Conservation (phyloP, 2,329 filamentous ascomycete species). For the Alternaria gaisen region DNA sequence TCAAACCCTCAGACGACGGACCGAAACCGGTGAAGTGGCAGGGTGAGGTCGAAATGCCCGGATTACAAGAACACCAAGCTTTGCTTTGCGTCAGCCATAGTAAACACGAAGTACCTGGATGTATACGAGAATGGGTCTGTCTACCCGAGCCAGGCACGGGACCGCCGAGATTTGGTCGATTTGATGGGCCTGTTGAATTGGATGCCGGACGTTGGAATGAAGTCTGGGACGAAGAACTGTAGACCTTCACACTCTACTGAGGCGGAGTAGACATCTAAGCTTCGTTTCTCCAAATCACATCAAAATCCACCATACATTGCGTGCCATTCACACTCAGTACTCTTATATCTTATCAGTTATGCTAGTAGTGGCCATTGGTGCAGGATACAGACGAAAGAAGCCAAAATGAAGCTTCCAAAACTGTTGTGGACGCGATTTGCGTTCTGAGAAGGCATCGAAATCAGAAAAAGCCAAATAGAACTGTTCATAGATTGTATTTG, state of each 20-base stretch:
- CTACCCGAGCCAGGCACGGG: conserved; percentile 78
- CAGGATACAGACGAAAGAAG: background rate
- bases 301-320: background rate
- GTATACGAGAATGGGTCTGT: conserved; percentile 84
- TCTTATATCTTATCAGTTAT: background rate
- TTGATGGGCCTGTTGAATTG: conserved; percentile 68
- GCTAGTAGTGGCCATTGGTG: background rate
- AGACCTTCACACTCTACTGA: background rate
- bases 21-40: conserved; percentile 56
- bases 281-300: background rate
- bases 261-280: no score
- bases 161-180: conserved; percentile 69
- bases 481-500: background rate
- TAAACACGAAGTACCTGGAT: conserved; percentile 86
- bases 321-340: background rate
- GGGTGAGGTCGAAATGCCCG: conserved; percentile 63
- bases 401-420: background rate
- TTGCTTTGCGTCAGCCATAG: conserved; percentile 93
- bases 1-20: conserved; percentile 47
- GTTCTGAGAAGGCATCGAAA: background rate
- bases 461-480: background rate
- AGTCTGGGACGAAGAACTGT: conserved; percentile 54
- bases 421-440: background rate
- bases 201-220: conserved; percentile 68
- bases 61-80: conserved; percentile 76